phyloP scores from a whole-genome alignment of 805 yeast species.

The Yamadazyma scolyti region DNA sequence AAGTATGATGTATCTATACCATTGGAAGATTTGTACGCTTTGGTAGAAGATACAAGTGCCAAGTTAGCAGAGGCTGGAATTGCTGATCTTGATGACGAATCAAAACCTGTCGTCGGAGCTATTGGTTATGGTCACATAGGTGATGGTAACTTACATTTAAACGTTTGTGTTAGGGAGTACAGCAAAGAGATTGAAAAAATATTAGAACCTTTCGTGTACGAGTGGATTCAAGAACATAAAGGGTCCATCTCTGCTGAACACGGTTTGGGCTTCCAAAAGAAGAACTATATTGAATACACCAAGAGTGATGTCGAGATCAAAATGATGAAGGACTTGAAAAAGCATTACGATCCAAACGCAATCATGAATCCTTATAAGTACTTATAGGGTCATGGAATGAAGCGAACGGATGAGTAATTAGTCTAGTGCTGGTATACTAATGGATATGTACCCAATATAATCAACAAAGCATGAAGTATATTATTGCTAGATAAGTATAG shows the following conservation, averaged over 20 bases:
- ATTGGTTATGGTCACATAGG: conserved; percentile 99
- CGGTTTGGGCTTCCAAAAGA: conserved; percentile 96
- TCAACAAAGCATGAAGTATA: no score
- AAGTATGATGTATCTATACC: conserved; percentile 96
- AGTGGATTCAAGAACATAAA: conserved; percentile 67
- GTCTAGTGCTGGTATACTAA: no score
- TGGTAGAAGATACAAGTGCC: conserved; percentile 74
- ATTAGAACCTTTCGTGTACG: conserved; percentile 93
- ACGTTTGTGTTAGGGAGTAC: conserved; percentile 86
- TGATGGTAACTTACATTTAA: conserved; percentile 93
- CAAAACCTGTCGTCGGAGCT: conserved; percentile 79
- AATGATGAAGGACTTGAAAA: conserved; percentile 74
- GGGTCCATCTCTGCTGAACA: conserved; percentile 98
- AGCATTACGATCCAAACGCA: conserved; percentile 84
- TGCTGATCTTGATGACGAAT: conserved; percentile 55
- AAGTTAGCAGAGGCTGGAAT: conserved; percentile 55
- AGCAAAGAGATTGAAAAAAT: conserved; percentile 71
- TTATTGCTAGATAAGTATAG: no score
- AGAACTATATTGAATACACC: conserved; percentile 80
- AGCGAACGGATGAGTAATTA: no score
- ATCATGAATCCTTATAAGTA: conserved; percentile 96
- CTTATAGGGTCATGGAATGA: conserved; percentile 33
- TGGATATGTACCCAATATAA: no score
- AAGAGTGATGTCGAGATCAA: conserved; percentile 68
- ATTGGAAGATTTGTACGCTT: conserved; percentile 69